These are phyloP conservation scores for Kurtzmaniella fragi DNA, from an alignment of 805 yeast species.

Conservation along the genomic window DNA sequence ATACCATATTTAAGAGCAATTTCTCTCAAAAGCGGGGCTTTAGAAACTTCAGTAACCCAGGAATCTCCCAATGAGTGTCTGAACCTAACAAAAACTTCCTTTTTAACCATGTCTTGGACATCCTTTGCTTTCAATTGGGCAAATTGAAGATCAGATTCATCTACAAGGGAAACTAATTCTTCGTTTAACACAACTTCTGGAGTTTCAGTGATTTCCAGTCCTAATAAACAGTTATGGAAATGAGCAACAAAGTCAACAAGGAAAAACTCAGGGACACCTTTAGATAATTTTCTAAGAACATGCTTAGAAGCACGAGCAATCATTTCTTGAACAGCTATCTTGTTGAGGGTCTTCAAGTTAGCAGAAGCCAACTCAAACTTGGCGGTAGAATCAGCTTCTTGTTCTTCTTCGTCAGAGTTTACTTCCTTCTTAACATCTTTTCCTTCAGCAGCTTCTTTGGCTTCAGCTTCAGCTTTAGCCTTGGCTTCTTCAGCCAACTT, in stretches of 20 bases:
- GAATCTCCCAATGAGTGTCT: conserved; percentile 49
- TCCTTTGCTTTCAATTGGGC: conserved; percentile 40
- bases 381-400: conserved; percentile 26
- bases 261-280: conserved; percentile 45
- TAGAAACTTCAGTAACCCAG: conserved; percentile 39
- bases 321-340: conserved; percentile 58
- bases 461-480: conserved; percentile 14
- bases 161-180: conserved; percentile 34
- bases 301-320: conserved; percentile 79
- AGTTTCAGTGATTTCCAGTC: conserved; percentile 36
- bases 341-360: conserved; percentile 43
- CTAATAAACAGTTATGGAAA: conserved; percentile 67
- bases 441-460: conserved; percentile 16
- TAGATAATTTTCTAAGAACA: conserved; percentile 48
- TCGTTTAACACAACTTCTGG: conserved; percentile 43
- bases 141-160: conserved; percentile 37
- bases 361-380: conserved; percentile 39
- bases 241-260: conserved; percentile 61
- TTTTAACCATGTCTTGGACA: conserved; percentile 40
- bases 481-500: conserved; percentile 23
- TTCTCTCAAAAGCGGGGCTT: conserved; percentile 56
- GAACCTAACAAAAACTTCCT: conserved; percentile 58
- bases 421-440: conserved; percentile 27
- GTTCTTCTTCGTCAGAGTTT: conserved; percentile 18
- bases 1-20: conserved; percentile 77